These are phyloP conservation scores for Pistacia integerrima DNA, from an alignment of 345 rosid species.

Conservation along the genomic window DNA sequence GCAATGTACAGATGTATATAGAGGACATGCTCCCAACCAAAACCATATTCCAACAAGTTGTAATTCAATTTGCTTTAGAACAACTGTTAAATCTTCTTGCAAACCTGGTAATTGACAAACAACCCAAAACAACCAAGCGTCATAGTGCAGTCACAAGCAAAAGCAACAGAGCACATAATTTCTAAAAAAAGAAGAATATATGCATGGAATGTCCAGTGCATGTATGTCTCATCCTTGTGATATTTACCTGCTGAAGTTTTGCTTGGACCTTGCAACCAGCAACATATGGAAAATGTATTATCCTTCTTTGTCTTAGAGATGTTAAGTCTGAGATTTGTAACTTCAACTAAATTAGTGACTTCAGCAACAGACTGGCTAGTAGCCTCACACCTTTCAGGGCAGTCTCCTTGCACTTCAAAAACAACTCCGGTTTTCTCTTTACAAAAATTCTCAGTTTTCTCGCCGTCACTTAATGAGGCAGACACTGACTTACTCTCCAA, in stretches of 20 bases:
- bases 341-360: conserved; percentile 38
- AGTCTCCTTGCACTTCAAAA: conserved; percentile 65
- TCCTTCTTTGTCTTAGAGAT: conserved; percentile 57
- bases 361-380: conserved; percentile 31
- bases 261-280: conserved; percentile 70
- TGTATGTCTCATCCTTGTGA: conserved; percentile 1
- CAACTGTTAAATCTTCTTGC: conserved; percentile 67
- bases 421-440: conserved; percentile 46
- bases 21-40: conserved; percentile 78
- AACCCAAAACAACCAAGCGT: not conserved
- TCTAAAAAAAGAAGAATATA: conserved; percentile 6
- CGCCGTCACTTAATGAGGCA: conserved; percentile 20
- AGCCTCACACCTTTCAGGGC: conserved; percentile 34
- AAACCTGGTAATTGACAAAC: conserved; percentile 46
- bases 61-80: conserved; percentile 59
- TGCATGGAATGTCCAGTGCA: not conserved
- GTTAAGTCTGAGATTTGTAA: conserved; percentile 40
- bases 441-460: conserved; percentile 20
- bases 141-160: conserved; percentile 14
- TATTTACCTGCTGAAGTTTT: conserved; percentile 62
- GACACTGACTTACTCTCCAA: conserved; percentile 60
- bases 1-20: conserved; percentile 89
- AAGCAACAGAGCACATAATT: not conserved
- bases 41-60: conserved; percentile 55
- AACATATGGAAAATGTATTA: conserved; percentile 65